These are phyloP conservation scores for Chalciporus piperatoides DNA, from an alignment of 1,284 basidiomycete genomes.

Conservation along the genomic window DNA sequence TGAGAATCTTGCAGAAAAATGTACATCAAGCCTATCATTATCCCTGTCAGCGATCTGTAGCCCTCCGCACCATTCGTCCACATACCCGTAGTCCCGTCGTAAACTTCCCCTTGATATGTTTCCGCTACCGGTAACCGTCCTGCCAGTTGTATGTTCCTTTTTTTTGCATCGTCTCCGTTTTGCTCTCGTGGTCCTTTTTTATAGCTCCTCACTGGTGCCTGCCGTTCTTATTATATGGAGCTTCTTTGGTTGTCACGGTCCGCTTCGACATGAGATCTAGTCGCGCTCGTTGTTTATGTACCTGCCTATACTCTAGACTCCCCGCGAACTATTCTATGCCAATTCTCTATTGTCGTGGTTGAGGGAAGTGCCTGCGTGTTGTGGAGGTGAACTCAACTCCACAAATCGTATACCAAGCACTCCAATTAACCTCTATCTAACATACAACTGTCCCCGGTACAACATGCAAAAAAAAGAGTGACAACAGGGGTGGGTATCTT, in stretches of 20 bases:
- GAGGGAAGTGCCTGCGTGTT: no score
- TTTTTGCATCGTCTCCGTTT: slow-evolving; percentile 22
- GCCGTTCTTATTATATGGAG: slow-evolving; percentile 18
- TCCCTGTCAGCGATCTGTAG: slow-evolving; percentile 30
- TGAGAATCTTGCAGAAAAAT: slow-evolving; percentile 30
- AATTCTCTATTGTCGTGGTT: not conserved
- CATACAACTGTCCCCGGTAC: no score
- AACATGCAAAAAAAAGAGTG: no score
- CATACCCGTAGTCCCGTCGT: slow-evolving; percentile 18
- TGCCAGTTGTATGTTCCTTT: slow-evolving; percentile 24
- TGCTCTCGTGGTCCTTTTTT: slow-evolving; percentile 21
- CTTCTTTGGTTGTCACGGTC: slow-evolving; percentile 4
- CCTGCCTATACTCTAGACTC: slow-evolving; percentile 18
- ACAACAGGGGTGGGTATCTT: no score
- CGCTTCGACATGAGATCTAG: slow-evolving; percentile 7
- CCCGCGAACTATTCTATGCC: slow-evolving; percentile 9
- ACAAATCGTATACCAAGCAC: no score
- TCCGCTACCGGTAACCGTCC: slow-evolving; percentile 11
- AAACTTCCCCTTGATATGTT: slow-evolving; percentile 9
- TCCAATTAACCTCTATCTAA: no score
- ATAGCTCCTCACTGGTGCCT: slow-evolving; percentile 11
- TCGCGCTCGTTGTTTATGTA: slow-evolving; percentile 12
- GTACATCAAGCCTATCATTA: slow-evolving; percentile 34
- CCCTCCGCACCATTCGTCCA: slow-evolving; percentile 8
- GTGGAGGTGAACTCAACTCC: no score